These are phyloP conservation scores for Solanum habrochaites DNA, from an alignment of 257 asterid species.

Conservation along the genomic window DNA sequence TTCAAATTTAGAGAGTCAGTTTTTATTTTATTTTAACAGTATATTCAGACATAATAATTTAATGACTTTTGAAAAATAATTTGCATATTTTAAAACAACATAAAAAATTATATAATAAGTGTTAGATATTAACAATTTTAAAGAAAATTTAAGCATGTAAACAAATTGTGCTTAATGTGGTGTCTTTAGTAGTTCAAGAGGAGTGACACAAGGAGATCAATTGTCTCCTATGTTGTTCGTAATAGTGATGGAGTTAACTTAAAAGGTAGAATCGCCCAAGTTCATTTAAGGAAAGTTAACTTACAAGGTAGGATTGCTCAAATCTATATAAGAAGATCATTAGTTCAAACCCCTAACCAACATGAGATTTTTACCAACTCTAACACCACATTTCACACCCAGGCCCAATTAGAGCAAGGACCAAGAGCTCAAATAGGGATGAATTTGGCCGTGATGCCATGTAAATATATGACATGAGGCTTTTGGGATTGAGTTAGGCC, in stretches of 20 bases:
- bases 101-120: background rate
- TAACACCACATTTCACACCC: too few relatives aligned
- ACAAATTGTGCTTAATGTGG: background rate
- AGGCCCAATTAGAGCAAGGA: too few relatives aligned
- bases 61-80: background rate
- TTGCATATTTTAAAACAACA: background rate
- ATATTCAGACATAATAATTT: background rate
- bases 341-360: too few relatives aligned
- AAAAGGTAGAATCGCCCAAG: too few relatives aligned
- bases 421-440: too few relatives aligned
- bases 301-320: too few relatives aligned
- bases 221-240: background rate
- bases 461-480: background rate
- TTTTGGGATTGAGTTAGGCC: background rate
- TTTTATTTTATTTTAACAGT: background rate
- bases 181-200: background rate
- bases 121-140: background rate
- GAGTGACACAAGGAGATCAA: background rate
- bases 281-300: too few relatives aligned
- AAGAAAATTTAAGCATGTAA: background rate
- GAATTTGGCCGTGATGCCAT: background rate
- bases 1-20: background rate
- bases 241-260: background rate
- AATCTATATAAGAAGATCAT: too few relatives aligned
- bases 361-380: too few relatives aligned